A percentile compares a stretch with the other conserved stretches of the same genome.
Evolutionary conservation across 768 basidiomycete genomes (phyloP).

Genomic region (Fomitopsis serialis): DNA sequence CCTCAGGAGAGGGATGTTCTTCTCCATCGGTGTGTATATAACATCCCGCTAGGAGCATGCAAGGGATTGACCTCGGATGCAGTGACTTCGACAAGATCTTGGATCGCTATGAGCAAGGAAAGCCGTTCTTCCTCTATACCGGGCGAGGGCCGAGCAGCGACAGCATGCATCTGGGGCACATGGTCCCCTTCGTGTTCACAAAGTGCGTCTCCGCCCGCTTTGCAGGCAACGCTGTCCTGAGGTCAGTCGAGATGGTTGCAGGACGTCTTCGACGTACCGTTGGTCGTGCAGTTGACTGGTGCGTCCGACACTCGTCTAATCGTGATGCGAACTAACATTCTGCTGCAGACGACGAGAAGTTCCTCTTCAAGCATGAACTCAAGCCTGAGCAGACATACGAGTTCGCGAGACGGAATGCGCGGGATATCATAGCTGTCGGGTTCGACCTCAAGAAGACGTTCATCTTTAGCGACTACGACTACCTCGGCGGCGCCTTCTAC

Average conservation of each 20-base stretch:
- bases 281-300: conserved; percentile 96
- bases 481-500: conserved; percentile 90
- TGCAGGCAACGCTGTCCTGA: neutral
- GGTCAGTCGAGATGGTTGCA: conserved; percentile 76
- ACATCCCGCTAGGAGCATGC: neutral
- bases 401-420: conserved; percentile 84
- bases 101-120: conserved; percentile 92
- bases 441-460: conserved; percentile 91
- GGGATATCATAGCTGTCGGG: conserved; percentile 95
- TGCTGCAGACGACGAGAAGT: conserved; percentile 89
- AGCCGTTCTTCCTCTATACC: conserved; percentile 97
- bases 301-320: conserved; percentile 8
- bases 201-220: conserved; percentile 53
- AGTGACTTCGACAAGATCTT: conserved; percentile 93
- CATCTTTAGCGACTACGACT: conserved; percentile 92
- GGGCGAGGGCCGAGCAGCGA: conserved; percentile 95
- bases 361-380: conserved; percentile 93
- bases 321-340: neutral
- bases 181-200: conserved; percentile 96
- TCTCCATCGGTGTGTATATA: conserved; percentile 82
- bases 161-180: conserved; percentile 96
- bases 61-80: neutral
- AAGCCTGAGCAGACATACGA: conserved; percentile 82
- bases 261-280: conserved; percentile 89
- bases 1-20: conserved; percentile 90